phyloP scores from a whole-genome alignment of 352 stramenopile species.

The Globisporangium abappressorium region DNA sequence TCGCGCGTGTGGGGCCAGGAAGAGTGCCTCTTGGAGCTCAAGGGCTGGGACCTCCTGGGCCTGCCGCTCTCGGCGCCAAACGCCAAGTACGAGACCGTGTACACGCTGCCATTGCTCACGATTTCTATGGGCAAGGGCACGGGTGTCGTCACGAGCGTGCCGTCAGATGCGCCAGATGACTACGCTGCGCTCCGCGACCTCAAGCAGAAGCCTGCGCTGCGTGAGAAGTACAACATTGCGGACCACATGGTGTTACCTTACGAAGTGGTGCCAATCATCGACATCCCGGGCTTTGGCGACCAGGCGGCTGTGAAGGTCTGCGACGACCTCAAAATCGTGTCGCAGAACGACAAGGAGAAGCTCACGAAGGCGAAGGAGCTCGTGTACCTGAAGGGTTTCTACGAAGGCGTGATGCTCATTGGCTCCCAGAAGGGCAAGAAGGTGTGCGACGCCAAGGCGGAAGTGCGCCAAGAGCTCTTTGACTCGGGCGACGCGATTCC shows the following conservation, averaged over 20 bases:
- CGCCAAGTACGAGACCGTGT: slow-evolving; percentile 97
- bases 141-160: slow-evolving; percentile 98
- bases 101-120: slow-evolving; percentile 98
- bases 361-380: slow-evolving; percentile 98
- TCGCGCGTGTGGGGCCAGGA: slow-evolving; percentile 87
- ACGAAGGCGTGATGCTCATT: slow-evolving; percentile 97
- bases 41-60: slow-evolving; percentile 96
- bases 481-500: slow-evolving; percentile 91
- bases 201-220: slow-evolving; percentile 97
- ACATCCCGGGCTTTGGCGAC: slow-evolving; percentile 98
- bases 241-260: slow-evolving; percentile 98
- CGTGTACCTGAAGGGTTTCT: slow-evolving; percentile 99
- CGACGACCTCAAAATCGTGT: slow-evolving; percentile 98
- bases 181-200: slow-evolving; percentile 98
- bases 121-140: slow-evolving; percentile 99
- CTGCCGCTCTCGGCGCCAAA: slow-evolving; percentile 95
- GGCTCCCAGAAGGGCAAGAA: slow-evolving; percentile 95
- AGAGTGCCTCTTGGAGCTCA: slow-evolving; percentile 89
- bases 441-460: slow-evolving; percentile 97
- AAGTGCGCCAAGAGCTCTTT: slow-evolving; percentile 97
- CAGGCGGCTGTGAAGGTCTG: slow-evolving; percentile 95
- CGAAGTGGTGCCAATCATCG: slow-evolving; percentile 99
- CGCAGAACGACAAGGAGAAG: slow-evolving; percentile 99
- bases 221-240: slow-evolving; percentile 98
- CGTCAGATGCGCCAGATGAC: slow-evolving; percentile 98